Evolutionary conservation across 257 asterid species (phyloP).

Genomic region (Thymus mandschuricus): DNA sequence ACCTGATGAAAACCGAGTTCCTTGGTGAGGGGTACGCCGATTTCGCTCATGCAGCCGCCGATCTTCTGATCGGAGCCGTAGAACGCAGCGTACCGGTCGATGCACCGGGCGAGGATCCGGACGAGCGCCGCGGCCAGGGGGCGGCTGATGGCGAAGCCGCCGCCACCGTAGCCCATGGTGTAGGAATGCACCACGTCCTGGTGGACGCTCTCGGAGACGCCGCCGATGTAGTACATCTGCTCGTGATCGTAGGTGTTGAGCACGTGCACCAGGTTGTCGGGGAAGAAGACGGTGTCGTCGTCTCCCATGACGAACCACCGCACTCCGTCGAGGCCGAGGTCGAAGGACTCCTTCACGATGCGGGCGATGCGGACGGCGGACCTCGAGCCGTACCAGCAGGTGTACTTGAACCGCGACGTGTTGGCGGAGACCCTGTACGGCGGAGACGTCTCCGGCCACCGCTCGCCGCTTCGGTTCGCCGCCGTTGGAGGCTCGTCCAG

Average conservation of each 20-base stretch:
- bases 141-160: conserved; percentile 83
- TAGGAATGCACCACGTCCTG: conserved; percentile 68
- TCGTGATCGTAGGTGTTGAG: conserved; percentile 62
- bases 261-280: conserved; percentile 61
- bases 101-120: conserved; percentile 65
- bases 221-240: conserved; percentile 76
- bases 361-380: conserved; percentile 77
- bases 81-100: conserved; percentile 60
- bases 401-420: conserved; percentile 61
- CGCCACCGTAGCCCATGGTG: conserved; percentile 86
- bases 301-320: conserved; percentile 98
- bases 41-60: conserved; percentile 64
- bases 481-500: conserved; percentile 60
- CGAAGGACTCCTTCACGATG: conserved; percentile 73
- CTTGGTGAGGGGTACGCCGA: conserved; percentile 74
- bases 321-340: conserved; percentile 50
- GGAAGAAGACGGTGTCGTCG: conserved; percentile 81
- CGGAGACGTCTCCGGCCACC: conserved; percentile 58
- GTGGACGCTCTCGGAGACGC: conserved; percentile 88
- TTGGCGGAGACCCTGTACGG: conserved; percentile 56
- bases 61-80: conserved; percentile 87
- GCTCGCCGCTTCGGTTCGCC: conserved; percentile 28
- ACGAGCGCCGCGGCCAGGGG: conserved; percentile 74
- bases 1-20: conserved; percentile 97
- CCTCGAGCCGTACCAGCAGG: conserved; percentile 56